These are phyloP conservation scores for rapeseed (Brassica napus) DNA, from an alignment of 345 rosid genomes.

Conservation along the genomic window Da-Ae NC_063451.1:24435501-24436000, in stretches of 20 bases:
- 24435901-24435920: not conserved
- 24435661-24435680: too few relatives aligned
- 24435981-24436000: slow-evolving; percentile 10
- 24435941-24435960: slow-evolving; percentile 15
- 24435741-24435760: not conserved
- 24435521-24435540: too few relatives aligned
- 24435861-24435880: not conserved
- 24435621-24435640: too few relatives aligned
- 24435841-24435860: not conserved
- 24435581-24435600: too few relatives aligned
- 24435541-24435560: too few relatives aligned
- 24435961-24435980: not conserved
- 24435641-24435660: too few relatives aligned
- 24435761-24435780: not conserved
- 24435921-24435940: not conserved
- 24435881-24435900: not conserved
- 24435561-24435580: too few relatives aligned
- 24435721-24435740: not conserved
- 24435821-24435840: not conserved
- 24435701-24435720: not conserved
- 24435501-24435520: too few relatives aligned
- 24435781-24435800: not conserved
- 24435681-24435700: too few relatives aligned
- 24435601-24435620: too few relatives aligned
- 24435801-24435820: not conserved